Evolutionary conservation across 192 early-diverging fungal genomes (phyloP).

Genomic region (Coemansia furcata): DNA sequence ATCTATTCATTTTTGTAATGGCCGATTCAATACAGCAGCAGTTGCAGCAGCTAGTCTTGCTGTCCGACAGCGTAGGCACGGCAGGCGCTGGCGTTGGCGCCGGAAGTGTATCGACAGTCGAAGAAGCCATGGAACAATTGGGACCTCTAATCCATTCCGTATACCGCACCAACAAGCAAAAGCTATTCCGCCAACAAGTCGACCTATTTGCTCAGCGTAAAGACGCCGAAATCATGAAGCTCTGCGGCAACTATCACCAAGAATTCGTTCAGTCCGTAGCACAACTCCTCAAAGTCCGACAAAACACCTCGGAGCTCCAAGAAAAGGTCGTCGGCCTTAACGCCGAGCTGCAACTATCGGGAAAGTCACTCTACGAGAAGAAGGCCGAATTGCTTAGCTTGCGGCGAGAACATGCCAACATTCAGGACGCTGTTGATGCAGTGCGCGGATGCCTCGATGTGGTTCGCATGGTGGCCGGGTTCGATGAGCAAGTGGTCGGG

Average conservation of each 20-base stretch:
- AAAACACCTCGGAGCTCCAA: conserved; percentile 81
- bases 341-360: conserved; percentile 76
- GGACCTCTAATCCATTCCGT: conserved; percentile 88
- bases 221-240: conserved; percentile 94
- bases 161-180: conserved; percentile 80
- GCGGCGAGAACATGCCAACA: conserved; percentile 79
- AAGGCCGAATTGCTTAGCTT: conserved; percentile 69
- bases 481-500: conserved; percentile 73
- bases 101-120: conserved; percentile 46
- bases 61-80: conserved; percentile 47
- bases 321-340: conserved; percentile 85
- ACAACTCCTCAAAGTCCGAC: conserved; percentile 91
- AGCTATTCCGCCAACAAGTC: conserved; percentile 84
- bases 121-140: conserved; percentile 74
- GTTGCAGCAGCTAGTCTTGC: conserved; percentile 49
- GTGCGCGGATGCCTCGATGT: conserved; percentile 82
- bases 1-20: conserved; percentile 19
- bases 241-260: conserved; percentile 96
- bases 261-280: conserved; percentile 82
- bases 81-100: conserved; percentile 20
- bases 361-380: conserved; percentile 76
- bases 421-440: conserved; percentile 79
- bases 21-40: conserved; percentile 54
- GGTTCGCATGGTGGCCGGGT: conserved; percentile 81
- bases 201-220: conserved; percentile 79